Evolutionary conservation across 2,329 filamentous ascomycete species (phyloP).

Genomic region (Clathrospora elynae): DNA sequence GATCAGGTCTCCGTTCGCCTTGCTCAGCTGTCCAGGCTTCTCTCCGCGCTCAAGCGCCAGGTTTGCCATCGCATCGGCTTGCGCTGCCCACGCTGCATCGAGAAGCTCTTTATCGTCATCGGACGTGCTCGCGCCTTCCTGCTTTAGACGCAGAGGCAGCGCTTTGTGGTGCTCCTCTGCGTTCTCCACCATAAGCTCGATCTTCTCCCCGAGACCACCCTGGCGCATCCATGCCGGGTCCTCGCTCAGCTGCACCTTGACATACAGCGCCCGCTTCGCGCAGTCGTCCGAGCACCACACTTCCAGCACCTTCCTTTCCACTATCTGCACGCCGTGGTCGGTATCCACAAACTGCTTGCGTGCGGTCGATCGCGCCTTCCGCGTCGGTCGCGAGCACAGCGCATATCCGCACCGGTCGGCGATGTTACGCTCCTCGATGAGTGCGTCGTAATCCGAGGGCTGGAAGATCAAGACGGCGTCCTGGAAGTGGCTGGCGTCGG

Average conservation of each 20-base stretch:
- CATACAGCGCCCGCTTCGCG: constrained; percentile 77
- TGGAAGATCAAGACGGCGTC: constrained; percentile 73
- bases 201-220: constrained; percentile 50
- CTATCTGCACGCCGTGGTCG: constrained; percentile 63
- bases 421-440: constrained; percentile 87
- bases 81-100: constrained; percentile 41
- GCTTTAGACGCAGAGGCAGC: constrained; percentile 40
- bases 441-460: constrained; percentile 84
- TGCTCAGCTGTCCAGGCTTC: constrained; percentile 37
- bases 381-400: constrained; percentile 71
- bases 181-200: constrained; percentile 50
- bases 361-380: constrained; percentile 56
- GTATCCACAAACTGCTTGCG: constrained; percentile 70
- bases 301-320: constrained; percentile 73
- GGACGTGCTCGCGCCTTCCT: constrained; percentile 10
- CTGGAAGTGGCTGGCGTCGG: constrained; percentile 70
- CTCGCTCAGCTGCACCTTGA: constrained; percentile 86
- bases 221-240: constrained; percentile 83
- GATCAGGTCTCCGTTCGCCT: constrained; percentile 41
- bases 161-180: constrained; percentile 31
- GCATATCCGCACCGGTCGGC: constrained; percentile 81
- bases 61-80: constrained; percentile 44
- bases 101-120: constrained; percentile 40
- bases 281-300: constrained; percentile 87
- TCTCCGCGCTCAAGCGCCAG: constrained; percentile 55